Base-by-base conservation (phyloP, 495 filamentous ascomycete species). In the Chlorociboria aeruginascens region DNA sequence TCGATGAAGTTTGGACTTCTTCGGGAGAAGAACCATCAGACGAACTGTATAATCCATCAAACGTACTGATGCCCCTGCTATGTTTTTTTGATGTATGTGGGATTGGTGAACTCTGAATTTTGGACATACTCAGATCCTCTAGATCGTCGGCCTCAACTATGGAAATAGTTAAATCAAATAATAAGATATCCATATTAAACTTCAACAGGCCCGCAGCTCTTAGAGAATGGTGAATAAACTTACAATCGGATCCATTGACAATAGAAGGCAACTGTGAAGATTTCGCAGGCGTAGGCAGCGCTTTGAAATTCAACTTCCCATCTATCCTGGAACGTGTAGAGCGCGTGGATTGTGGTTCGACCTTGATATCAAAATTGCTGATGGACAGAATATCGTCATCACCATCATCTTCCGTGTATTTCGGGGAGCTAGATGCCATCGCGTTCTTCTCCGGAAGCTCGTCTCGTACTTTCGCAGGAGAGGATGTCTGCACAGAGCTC, bases 381-480 rank as follows among this genome's bases (percentile, higher is more conserved):
- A 32, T 34, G 2, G 40, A 41, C 8, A 54, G 30, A 8, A 46
- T 13, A 37, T 54, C 51, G 6, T 54, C 51, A 17, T 41, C 49
- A 17, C 47, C 49, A 16, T 40, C n/a, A 3, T 45, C 46, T n/a
- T 45, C 45, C 7, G 16, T 14, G 35, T 11, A 32, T 37, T 47
- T 6, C 41, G 37, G 16, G 31, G 20, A 3, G 45, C 31, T 25
- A 3, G 35, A 32, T 34, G 36, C 36, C 28, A n/a, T 40, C 10
- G 31, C 17, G 7, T 16, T 51, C 30, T 39, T 46, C 38, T 43
- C 17, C 10, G 48, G 46, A 3, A 49, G 30, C 12, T 40, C 41
- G 33, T 55, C 53, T 16, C 49, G 45, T 3, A 59, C 50, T 30
- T 53, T 53, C 32, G 52, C 46, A 13, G 46, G 52, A 10, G 49